Percentiles rank a stretch among this genome's conserved stretches.
Conservation (phyloP, 1,284 basidiomycete genomes). For the Schizopora paradoxa region DNA sequence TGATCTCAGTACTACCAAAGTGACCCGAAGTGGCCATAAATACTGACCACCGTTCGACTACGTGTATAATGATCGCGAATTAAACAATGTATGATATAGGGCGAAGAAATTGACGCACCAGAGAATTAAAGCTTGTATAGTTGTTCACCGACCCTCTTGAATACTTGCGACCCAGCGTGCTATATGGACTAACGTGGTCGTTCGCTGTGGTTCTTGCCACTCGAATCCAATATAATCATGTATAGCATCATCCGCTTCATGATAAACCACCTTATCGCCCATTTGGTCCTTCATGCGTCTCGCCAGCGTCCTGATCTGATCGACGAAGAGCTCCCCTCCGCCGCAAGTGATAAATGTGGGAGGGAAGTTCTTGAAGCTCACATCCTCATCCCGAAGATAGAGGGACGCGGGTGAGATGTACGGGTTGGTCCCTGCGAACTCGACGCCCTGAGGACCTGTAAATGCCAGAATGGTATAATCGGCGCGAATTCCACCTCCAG, state of each 20-base stretch:
- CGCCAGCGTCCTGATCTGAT: conserved; percentile 40
- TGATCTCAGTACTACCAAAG: no score
- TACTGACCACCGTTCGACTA: no score
- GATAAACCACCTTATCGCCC: conserved; percentile 25
- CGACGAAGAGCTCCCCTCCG: conserved; percentile 48
- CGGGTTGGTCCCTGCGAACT: conserved; percentile 36
- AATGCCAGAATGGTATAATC: no score
- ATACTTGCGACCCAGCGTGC: no score
- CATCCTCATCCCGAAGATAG: conserved; percentile 28
- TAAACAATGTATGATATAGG: no score
- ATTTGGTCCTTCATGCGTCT: conserved; percentile 33
- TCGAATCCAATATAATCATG: conserved; percentile 29
- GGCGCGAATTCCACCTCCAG: no score
- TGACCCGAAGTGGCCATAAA: no score
- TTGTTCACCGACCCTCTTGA: no score
- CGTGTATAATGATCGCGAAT: no score
- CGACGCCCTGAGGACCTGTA: conserved; percentile 39
- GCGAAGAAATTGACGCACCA: no score
- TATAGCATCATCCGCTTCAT: conserved; percentile 22
- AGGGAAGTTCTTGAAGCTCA: conserved; percentile 49
- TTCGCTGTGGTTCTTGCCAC: conserved; percentile 54
- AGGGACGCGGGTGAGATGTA: conserved; percentile 55
- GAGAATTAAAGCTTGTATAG: no score
- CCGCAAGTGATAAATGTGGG: conserved; percentile 50
- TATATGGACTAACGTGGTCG: no score